Conservation (phyloP, 1,139 yeast genomes). For the Taiozyma onychis region DNA sequence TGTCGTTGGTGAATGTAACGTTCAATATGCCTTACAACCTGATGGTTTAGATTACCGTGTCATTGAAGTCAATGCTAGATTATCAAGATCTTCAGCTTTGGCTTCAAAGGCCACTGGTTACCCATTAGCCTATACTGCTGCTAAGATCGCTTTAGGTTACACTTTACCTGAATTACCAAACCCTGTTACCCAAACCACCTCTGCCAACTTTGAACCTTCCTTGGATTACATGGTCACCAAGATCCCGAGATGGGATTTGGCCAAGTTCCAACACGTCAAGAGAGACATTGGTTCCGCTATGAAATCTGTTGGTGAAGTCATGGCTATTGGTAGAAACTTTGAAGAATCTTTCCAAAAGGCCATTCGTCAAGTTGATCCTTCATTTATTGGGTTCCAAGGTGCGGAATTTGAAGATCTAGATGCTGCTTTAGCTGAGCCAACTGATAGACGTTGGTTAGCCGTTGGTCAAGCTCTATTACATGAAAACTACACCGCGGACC, state of each 20-base stretch:
- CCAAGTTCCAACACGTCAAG: conserved; percentile 92
- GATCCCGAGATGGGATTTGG: conserved; percentile 97
- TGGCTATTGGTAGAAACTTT: conserved; percentile 97
- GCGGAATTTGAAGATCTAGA: conserved; percentile 34
- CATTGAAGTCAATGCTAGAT: conserved; percentile 95
- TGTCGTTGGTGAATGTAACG: conserved; percentile 98
- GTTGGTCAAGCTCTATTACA: conserved; percentile 94
- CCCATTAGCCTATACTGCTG: conserved; percentile 98
- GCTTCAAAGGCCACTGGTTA: conserved; percentile 99
- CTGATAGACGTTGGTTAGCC: conserved; percentile 97
- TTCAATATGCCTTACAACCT: conserved; percentile 94
- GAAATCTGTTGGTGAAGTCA: conserved; percentile 99
- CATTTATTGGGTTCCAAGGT: conserved; percentile 89
- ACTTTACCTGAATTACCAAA: conserved; percentile 93
- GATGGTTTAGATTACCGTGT: conserved; percentile 94
- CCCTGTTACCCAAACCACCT: conserved; percentile 93
- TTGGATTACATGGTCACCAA: conserved; percentile 95
- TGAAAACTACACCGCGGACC: conserved; percentile 85
- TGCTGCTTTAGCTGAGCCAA: conserved; percentile 77
- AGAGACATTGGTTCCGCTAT: conserved; percentile 91
- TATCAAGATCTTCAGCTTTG: conserved; percentile 94
- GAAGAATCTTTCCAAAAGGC: conserved; percentile 99
- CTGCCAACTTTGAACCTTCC: conserved; percentile 96
- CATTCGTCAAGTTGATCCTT: conserved; percentile 92
- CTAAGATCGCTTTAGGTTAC: conserved; percentile 91